phyloP scores from a whole-genome alignment of 2,329 filamentous ascomycete genomes.

The Clonostachys sp. region DNA sequence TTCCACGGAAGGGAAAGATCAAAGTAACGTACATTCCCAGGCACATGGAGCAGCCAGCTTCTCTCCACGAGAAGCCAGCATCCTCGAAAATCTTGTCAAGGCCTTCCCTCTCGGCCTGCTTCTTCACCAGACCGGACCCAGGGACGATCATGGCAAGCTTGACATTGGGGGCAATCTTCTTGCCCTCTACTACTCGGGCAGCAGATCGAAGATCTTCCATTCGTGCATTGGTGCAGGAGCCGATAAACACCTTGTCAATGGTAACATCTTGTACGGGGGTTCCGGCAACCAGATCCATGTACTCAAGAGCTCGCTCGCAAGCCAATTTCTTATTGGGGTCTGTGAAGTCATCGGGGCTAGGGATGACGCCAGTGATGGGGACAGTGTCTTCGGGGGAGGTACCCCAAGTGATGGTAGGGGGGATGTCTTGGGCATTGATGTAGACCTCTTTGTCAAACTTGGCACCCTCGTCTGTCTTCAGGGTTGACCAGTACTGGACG shows the following conservation, averaged over 20 bases:
- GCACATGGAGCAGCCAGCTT: constrained; percentile 98
- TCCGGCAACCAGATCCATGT: constrained; percentile 88
- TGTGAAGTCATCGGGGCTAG: constrained; percentile 81
- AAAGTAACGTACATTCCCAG: constrained; percentile 63
- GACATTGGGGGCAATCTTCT: constrained; percentile 81
- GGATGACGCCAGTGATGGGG: constrained; percentile 88
- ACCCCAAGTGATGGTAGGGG: constrained; percentile 93
- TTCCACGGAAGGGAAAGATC: neutral
- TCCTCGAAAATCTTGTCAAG: constrained; percentile 89
- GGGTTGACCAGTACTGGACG: constrained; percentile 77
- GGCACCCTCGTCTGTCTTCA: constrained; percentile 82
- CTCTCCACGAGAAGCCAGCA: constrained; percentile 95
- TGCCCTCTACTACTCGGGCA: constrained; percentile 80
- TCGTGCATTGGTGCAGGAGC: constrained; percentile 94
- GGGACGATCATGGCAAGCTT: constrained; percentile 96
- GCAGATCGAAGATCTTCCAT: constrained; percentile 93
- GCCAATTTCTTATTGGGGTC: constrained; percentile 75
- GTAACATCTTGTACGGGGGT: constrained; percentile 88
- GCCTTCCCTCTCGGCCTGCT: constrained; percentile 84
- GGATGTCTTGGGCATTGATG: constrained; percentile 88
- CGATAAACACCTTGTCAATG: constrained; percentile 96
- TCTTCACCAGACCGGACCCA: constrained; percentile 90
- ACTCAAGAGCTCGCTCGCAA: constrained; percentile 80
- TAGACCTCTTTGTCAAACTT: constrained; percentile 87
- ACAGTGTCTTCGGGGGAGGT: constrained; percentile 95